These are phyloP conservation scores for Sugiyamaella neomexicana DNA, from an alignment of 1,139 yeast species.

Conservation along the genomic window DNA sequence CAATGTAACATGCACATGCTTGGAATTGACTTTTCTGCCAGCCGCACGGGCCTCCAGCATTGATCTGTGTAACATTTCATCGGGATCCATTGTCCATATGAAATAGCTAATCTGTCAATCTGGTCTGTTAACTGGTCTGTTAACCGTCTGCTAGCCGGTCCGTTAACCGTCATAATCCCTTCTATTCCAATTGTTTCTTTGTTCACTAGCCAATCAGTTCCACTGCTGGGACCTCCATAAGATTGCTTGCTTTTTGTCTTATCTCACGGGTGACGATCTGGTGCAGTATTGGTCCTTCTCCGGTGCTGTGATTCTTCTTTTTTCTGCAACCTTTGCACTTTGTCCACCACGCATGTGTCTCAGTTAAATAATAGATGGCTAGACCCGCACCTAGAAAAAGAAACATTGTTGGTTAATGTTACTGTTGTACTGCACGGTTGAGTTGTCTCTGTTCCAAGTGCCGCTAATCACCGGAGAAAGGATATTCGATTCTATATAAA, in stretches of 20 bases:
- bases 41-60: not conserved
- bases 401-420: not conserved
- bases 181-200: too few species aligned
- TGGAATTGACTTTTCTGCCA: too few species aligned
- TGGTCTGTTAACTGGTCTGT: not conserved
- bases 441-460: not conserved
- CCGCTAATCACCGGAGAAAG: not conserved
- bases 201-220: too few species aligned
- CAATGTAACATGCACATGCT: conserved; percentile 5
- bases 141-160: too few species aligned
- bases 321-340: not conserved
- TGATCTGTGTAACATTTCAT: too few species aligned
- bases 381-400: not conserved
- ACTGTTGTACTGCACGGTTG: not conserved
- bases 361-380: not conserved
- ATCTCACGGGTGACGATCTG: not conserved
- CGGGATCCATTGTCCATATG: not conserved
- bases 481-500: not conserved
- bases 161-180: too few species aligned
- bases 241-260: not conserved
- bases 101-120: not conserved
- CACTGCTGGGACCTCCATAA: not conserved
- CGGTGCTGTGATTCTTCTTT: not conserved
- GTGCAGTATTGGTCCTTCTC: too few species aligned
- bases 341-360: not conserved